A percentile compares a stretch with the other conserved stretches of the same genome.
Evolutionary conservation across 2,329 filamentous ascomycete genomes (phyloP).

Genomic region (Magnaporthiopsis poae): DNA sequence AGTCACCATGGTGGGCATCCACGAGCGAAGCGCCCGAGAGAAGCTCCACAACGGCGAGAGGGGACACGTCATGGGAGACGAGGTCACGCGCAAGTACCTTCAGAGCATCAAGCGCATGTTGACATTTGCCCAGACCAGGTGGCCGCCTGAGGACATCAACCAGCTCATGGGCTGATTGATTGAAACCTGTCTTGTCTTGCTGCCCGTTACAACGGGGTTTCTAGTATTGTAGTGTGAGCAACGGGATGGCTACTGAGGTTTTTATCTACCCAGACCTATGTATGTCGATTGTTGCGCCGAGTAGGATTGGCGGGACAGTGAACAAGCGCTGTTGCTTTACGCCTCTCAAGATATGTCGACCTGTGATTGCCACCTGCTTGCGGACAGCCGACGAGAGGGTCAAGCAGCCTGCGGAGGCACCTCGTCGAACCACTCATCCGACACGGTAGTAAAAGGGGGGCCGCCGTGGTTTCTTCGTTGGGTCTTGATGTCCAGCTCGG

Average conservation of each 20-base stretch:
- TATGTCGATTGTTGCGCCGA: background rate
- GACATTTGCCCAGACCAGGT: slow-evolving; percentile 91
- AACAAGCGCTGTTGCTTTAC: background rate
- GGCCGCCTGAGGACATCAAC: slow-evolving; percentile 83
- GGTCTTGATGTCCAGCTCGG: slow-evolving; percentile 59
- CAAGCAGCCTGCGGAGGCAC: background rate
- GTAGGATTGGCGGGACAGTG: background rate
- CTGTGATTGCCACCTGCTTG: background rate
- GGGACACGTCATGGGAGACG: slow-evolving; percentile 94
- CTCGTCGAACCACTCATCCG: background rate
- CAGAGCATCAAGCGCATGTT: slow-evolving; percentile 96
- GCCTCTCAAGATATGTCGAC: background rate
- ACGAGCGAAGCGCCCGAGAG: slow-evolving; percentile 89
- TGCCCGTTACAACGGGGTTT: background rate
- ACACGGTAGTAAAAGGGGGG: no score
- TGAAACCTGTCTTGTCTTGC: background rate
- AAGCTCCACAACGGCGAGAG: slow-evolving; percentile 82
- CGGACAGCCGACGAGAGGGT: background rate
- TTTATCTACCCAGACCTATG: background rate
- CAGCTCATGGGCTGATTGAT: slow-evolving; percentile 76
- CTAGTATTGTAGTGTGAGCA: background rate
- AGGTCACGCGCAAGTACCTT: slow-evolving; percentile 86
- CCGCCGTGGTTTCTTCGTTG: background rate
- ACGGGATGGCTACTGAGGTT: background rate
- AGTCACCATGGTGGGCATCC: slow-evolving; percentile 99